Conservation (phyloP, 2,329 filamentous ascomycete genomes). For the Botrytis paeoniae region DNA sequence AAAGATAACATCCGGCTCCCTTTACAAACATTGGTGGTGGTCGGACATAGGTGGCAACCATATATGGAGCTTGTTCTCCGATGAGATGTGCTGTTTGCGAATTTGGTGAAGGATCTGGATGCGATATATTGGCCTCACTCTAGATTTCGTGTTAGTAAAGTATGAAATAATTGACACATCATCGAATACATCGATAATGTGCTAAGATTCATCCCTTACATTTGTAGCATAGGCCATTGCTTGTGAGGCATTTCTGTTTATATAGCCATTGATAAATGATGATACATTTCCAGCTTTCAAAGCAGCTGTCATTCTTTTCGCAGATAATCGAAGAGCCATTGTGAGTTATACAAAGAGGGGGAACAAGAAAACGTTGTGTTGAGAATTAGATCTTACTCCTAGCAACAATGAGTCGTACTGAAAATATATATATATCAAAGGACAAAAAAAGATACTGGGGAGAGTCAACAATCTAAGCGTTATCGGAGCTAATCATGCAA, state of each 20-base stretch:
- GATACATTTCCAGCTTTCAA: constrained; percentile 32
- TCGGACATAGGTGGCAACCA: constrained; percentile 93
- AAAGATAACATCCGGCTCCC: constrained; percentile 83
- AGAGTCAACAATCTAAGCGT: constrained; percentile 15
- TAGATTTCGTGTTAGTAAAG: constrained; percentile 22
- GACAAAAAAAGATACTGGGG: constrained; percentile 2
- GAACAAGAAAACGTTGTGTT: not conserved
- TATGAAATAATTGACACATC: constrained; percentile 8
- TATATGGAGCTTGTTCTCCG: constrained; percentile 74
- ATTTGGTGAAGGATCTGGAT: constrained; percentile 69
- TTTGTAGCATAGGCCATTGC: constrained; percentile 40
- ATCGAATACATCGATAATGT: constrained; percentile 39
- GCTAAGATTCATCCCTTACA: constrained; percentile 38
- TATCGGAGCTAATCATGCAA: constrained; percentile 15
- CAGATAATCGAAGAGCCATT: constrained; percentile 36
- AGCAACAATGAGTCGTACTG: not conserved
- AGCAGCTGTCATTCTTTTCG: constrained; percentile 32
- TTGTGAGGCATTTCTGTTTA: constrained; percentile 36
- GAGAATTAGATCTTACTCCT: not conserved
- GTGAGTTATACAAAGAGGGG: constrained; percentile 2
- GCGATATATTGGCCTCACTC: constrained; percentile 49
- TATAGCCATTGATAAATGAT: constrained; percentile 27
- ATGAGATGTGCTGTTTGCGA: constrained; percentile 74
- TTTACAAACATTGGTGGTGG: constrained; percentile 86
- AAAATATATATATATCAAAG: not conserved